Conservation (phyloP, 2,329 filamentous ascomycete species). For the Cladosporium sphaerospermum region DNA sequence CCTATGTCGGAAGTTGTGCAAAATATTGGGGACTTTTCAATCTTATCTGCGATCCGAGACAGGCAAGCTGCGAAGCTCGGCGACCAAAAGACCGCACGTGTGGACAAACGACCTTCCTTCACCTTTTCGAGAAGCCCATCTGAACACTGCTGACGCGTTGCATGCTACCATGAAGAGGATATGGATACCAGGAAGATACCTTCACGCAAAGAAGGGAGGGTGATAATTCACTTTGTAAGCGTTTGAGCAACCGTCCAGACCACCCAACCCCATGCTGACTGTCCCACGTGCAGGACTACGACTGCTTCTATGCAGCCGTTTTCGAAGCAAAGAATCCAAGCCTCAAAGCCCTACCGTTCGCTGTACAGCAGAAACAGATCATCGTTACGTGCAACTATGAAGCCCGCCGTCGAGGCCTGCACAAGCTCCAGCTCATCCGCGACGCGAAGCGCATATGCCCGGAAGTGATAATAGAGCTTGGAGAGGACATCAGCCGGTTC, state of each 20-base stretch:
- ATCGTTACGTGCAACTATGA: conserved; percentile 88
- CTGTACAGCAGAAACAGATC: conserved; percentile 89
- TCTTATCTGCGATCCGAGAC: too few relatives aligned
- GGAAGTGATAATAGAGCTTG: conserved; percentile 76
- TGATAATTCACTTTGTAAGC: conserved; percentile 77
- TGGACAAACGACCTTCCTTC: too few relatives aligned
- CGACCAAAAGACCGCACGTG: too few relatives aligned
- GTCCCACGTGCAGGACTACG: conserved; percentile 56
- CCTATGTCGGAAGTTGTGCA: too few relatives aligned
- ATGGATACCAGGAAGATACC: conserved; percentile 22
- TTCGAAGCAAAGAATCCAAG: conserved; percentile 74
- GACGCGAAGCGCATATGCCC: conserved; percentile 77
- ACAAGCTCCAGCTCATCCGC: conserved; percentile 78
- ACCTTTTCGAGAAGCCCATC: too few relatives aligned
- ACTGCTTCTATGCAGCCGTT: conserved; percentile 92
- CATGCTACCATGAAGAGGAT: conserved; percentile 11
- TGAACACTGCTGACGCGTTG: too few relatives aligned
- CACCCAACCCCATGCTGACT: neutral
- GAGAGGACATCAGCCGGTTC: conserved; percentile 80
- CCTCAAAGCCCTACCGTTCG: conserved; percentile 67
- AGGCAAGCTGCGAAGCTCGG: too few relatives aligned
- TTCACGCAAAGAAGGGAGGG: conserved; percentile 53
- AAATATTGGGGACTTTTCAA: too few relatives aligned
- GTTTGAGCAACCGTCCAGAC: neutral
- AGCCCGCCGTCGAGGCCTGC: conserved; percentile 62